phyloP scores from a whole-genome alignment of 2,329 filamentous ascomycete genomes.

The Didymellaceae sp. region DNA sequence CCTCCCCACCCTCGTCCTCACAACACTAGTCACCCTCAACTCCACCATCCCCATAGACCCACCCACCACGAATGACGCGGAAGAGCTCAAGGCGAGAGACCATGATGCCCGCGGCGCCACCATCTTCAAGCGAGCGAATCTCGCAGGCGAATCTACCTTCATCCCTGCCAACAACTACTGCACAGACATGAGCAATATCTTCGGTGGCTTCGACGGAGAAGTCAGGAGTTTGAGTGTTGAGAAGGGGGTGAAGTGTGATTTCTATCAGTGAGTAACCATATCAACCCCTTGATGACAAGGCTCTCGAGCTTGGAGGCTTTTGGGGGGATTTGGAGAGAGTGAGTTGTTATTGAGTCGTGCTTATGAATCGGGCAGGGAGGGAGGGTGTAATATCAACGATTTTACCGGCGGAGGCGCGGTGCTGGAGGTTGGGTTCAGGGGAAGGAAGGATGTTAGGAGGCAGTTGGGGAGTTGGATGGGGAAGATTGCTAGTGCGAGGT shows the following conservation, averaged over 20 bases:
- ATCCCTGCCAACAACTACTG: slow-evolving; percentile 4
- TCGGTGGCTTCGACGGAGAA: slow-evolving; percentile 10
- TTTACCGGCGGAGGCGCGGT: neutral
- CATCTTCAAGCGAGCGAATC: slow-evolving; percentile 7
- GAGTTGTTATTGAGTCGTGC: neutral
- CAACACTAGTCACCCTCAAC: too few species aligned
- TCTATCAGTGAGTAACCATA: slow-evolving; percentile 15
- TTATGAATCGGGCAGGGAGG: neutral
- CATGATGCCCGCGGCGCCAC: slow-evolving; percentile 6
- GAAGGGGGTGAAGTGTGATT: slow-evolving; percentile 5
- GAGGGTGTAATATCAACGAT: slow-evolving; percentile 1
- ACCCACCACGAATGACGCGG: neutral
- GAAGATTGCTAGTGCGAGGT: slow-evolving; percentile 1
- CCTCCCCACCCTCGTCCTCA: too few species aligned
- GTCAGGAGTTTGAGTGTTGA: slow-evolving; percentile 13
- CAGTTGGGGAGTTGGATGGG: slow-evolving; percentile 5
- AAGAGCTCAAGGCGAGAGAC: neutral
- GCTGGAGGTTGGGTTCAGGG: slow-evolving; percentile 6
- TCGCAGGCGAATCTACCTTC: slow-evolving; percentile 2
- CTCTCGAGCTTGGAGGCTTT: too few species aligned
- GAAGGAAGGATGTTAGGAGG: neutral
- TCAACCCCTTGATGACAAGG: too few species aligned
- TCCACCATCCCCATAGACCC: neutral
- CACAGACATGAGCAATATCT: slow-evolving; percentile 3
- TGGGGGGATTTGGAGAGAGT: neutral